phyloP scores from a whole-genome alignment of 1,284 basidiomycete species.

The Sphaerobolus stellatus region DNA sequence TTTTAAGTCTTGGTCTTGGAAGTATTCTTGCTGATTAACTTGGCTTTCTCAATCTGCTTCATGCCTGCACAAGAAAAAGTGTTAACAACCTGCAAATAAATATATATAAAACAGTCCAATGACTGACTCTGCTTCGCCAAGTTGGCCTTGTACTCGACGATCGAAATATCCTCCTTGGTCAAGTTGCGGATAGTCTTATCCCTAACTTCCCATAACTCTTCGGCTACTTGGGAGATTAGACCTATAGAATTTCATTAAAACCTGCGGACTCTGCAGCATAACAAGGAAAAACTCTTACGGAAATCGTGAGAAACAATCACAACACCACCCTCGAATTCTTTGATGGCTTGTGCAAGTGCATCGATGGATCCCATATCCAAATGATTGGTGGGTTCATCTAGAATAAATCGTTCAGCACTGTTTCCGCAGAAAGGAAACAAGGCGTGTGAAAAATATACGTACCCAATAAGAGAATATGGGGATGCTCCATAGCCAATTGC shows the following conservation, averaged over 20 bases:
- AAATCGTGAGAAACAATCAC: conserved; percentile 98
- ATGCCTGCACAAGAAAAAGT: conserved; percentile 44
- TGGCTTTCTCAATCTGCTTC: conserved; percentile 86
- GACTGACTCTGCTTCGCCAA: conserved; percentile 66
- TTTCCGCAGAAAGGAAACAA: neutral
- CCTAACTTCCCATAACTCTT: conserved; percentile 99
- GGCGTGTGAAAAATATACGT: conserved; percentile 15
- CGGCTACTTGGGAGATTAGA: conserved; percentile 91
- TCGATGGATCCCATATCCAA: conserved; percentile 96
- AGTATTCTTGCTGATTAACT: conserved; percentile 82
- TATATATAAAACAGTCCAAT: conserved; percentile 18
- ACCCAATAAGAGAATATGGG: conserved; percentile 85
- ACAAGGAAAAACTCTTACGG: conserved; percentile 52
- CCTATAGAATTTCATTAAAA: conserved; percentile 39
- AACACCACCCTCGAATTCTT: conserved; percentile 96
- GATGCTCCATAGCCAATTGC: conserved; percentile 91
- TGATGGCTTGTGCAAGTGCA: conserved; percentile 91
- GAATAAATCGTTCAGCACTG: conserved; percentile 6
- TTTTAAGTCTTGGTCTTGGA: conserved; percentile 61
- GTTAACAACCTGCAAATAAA: conserved; percentile 16
- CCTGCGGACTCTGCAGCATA: conserved; percentile 2
- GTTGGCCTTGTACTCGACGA: conserved; percentile 88
- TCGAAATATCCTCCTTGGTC: conserved; percentile 84
- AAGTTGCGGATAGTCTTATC: conserved; percentile 92
- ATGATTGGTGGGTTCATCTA: conserved; percentile 90